Evolutionary conservation across 1,284 basidiomycete genomes (phyloP).

Genomic region (Hortiboletus rubellus): DNA sequence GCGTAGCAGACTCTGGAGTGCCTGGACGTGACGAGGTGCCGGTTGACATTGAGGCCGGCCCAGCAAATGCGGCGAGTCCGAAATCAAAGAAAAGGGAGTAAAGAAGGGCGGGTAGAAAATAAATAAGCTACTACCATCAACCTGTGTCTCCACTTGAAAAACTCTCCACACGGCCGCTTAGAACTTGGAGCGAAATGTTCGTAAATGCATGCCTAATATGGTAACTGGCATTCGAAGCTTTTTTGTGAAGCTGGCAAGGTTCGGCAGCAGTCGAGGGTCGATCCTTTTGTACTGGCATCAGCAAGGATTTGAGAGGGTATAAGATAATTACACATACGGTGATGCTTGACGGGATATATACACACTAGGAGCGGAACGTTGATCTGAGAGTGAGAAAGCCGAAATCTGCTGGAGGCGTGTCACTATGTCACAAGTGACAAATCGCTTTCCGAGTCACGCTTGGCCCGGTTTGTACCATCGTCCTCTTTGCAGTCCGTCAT

Average conservation of each 20-base stretch:
- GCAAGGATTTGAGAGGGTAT: background rate
- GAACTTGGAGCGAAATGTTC: constrained; percentile 25
- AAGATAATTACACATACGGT: background rate
- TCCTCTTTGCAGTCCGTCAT: constrained; percentile 32
- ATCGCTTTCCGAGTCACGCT: constrained; percentile 25
- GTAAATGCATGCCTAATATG: constrained; percentile 33
- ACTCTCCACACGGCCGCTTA: constrained; percentile 8
- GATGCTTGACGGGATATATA: no score
- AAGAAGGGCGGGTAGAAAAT: constrained; percentile 20
- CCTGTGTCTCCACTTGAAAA: background rate
- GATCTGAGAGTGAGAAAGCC: no score
- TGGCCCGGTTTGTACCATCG: constrained; percentile 30
- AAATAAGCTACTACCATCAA: constrained; percentile 15
- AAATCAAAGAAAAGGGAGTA: constrained; percentile 4
- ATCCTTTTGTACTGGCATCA: no score
- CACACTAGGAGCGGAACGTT: no score
- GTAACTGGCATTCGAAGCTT: constrained; percentile 11
- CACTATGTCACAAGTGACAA: constrained; percentile 32
- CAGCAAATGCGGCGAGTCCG: constrained; percentile 3
- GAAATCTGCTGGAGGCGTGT: background rate
- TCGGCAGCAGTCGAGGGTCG: background rate
- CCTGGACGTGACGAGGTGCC: constrained; percentile 11
- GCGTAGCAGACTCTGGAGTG: constrained; percentile 33
- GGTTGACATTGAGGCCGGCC: constrained; percentile 15
- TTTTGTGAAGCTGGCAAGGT: background rate